Conservation (phyloP, 306 rosid species). For the Dryas drummondii region DNA sequence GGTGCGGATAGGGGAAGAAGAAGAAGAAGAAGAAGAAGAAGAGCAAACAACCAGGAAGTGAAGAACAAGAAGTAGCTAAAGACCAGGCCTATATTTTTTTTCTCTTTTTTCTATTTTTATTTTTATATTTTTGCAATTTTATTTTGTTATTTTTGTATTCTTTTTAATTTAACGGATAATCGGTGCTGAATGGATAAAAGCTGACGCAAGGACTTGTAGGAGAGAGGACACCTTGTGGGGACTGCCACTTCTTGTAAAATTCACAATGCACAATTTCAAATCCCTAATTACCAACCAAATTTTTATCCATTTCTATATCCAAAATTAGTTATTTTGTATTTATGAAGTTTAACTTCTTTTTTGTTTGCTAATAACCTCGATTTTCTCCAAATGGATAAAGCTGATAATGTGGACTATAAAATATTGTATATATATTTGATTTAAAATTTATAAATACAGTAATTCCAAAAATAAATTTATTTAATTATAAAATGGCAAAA, state of each 20-base stretch:
- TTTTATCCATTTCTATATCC: conserved; percentile 5
- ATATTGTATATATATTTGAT: too few species aligned
- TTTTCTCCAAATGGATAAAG: too few species aligned
- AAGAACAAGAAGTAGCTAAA: conserved; percentile 9
- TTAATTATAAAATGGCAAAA: too few species aligned
- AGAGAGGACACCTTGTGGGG: conserved; percentile 10
- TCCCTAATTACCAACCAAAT: neutral
- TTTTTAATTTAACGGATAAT: conserved; percentile 29
- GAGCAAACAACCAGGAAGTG: conserved; percentile 22
- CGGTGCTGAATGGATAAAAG: conserved; percentile 49
- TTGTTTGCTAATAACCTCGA: too few species aligned
- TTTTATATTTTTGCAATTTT: neutral
- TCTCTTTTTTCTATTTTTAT: neutral
- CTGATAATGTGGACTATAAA: too few species aligned
- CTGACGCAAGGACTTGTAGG: conserved; percentile 45
- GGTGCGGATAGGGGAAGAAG: conserved; percentile 56
- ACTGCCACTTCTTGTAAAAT: neutral
- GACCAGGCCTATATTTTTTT: conserved; percentile 31
- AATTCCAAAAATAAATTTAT: too few species aligned
- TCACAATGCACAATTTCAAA: neutral
- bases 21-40: conserved; percentile 33
- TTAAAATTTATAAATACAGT: too few species aligned
- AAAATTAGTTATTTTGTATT: neutral
- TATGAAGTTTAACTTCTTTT: too few species aligned
- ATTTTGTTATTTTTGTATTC: neutral